A percentile compares a stretch with the other conserved stretches of the same genome.
Conservation (phyloP, 306 rosid genomes). For the Prosopis cineraria region DNA sequence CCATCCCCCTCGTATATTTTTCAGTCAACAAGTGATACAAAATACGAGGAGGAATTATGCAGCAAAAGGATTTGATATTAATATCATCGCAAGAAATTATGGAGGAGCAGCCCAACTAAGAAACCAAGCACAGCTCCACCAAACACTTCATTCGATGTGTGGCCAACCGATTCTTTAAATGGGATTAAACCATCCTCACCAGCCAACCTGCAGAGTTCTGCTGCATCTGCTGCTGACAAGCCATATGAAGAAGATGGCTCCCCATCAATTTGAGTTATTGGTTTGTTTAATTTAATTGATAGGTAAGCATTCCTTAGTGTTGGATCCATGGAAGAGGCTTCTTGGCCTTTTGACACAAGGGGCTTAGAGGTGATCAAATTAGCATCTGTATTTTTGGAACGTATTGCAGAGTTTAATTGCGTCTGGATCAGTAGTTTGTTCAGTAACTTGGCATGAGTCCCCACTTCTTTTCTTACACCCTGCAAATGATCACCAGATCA, state of each 20-base stretch:
- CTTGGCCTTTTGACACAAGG: slow-evolving; percentile 42
- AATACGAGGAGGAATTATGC: slow-evolving; percentile 7
- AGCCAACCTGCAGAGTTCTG: slow-evolving; percentile 39
- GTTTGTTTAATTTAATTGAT: slow-evolving; percentile 33
- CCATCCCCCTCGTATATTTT: not conserved
- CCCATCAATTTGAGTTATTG: slow-evolving; percentile 36
- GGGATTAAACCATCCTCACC: slow-evolving; percentile 24
- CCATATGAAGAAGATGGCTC: not conserved
- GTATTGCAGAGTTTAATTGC: slow-evolving; percentile 33
- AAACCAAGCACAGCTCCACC: slow-evolving; percentile 83
- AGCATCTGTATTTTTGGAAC: slow-evolving; percentile 41
- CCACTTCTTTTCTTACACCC: slow-evolving; percentile 99
- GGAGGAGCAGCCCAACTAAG: slow-evolving; percentile 55
- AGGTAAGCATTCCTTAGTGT: slow-evolving; percentile 24
- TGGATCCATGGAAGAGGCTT: slow-evolving; percentile 40
- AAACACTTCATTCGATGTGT: slow-evolving; percentile 73
- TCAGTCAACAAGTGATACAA: slow-evolving; percentile 5
- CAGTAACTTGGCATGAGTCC: slow-evolving; percentile 69
- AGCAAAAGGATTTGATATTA: not conserved
- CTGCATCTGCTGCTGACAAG: slow-evolving; percentile 37
- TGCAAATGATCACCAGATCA: slow-evolving; percentile 38
- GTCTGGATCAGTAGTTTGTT: slow-evolving; percentile 52
- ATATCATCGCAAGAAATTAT: slow-evolving; percentile 27
- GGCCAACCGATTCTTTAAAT: slow-evolving; percentile 76
- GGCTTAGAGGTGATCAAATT: slow-evolving; percentile 45